These are phyloP conservation scores for Cetradonia linearis DNA, from an alignment of 495 filamentous ascomycete genomes.

Conservation along the genomic window DNA sequence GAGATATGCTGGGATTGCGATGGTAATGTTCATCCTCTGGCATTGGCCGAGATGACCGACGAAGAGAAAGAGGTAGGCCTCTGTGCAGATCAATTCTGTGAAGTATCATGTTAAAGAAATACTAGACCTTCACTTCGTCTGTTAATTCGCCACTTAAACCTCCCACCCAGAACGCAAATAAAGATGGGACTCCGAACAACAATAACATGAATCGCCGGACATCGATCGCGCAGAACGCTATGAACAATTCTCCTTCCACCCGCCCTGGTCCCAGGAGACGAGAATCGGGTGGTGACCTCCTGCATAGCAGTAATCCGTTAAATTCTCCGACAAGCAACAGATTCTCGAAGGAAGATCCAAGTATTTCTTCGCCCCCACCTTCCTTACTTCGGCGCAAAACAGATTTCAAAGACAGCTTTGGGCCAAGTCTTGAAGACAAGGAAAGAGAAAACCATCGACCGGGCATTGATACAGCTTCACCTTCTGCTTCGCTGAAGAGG, in stretches of 20 bases:
- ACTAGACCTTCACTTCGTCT: slow-evolving; percentile 64
- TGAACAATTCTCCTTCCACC: slow-evolving; percentile 46
- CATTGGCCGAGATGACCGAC: slow-evolving; percentile 63
- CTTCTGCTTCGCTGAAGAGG: slow-evolving; percentile 57
- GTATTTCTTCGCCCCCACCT: slow-evolving; percentile 50
- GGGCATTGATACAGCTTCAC: slow-evolving; percentile 35
- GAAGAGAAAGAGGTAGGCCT: slow-evolving; percentile 67
- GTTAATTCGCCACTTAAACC: slow-evolving; percentile 92
- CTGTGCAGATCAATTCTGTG: too few relatives aligned
- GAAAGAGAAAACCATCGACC: slow-evolving; percentile 33
- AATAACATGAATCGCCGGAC: slow-evolving; percentile 57
- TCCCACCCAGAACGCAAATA: slow-evolving; percentile 57
- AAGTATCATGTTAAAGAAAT: slow-evolving; percentile 24
- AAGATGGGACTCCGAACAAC: slow-evolving; percentile 53
- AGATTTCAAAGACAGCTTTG: slow-evolving; percentile 46
- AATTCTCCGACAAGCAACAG: slow-evolving; percentile 43
- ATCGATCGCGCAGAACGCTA: slow-evolving; percentile 53
- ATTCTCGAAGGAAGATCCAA: slow-evolving; percentile 50
- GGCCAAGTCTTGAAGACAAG: slow-evolving; percentile 37
- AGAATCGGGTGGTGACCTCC: slow-evolving; percentile 68
- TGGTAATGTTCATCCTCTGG: slow-evolving; percentile 62
- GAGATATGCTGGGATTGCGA: slow-evolving; percentile 84
- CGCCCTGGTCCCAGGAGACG: slow-evolving; percentile 69
- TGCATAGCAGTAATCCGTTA: slow-evolving; percentile 44
- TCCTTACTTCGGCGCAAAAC: slow-evolving; percentile 66